Conservation (phyloP, 768 basidiomycete species). For the Sarcomyxa edulis region DNA sequence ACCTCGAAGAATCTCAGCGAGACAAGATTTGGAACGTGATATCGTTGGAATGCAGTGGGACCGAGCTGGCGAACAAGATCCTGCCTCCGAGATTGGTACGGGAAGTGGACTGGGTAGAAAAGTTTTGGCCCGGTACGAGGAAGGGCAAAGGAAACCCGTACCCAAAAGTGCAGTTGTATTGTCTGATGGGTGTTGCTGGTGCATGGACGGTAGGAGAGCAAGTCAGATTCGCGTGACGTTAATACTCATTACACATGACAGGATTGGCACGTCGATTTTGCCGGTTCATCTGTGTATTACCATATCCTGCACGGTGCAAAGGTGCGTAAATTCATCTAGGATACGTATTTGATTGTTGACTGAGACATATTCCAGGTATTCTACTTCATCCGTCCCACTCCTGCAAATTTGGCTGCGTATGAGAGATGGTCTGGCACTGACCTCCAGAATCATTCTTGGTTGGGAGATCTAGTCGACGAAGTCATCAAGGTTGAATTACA, state of each 20-base stretch:
- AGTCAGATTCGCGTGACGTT: too few species aligned
- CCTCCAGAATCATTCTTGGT: conserved; percentile 81
- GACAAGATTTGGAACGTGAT: conserved; percentile 96
- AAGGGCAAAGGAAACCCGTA: conserved; percentile 70
- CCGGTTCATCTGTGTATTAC: conserved; percentile 97
- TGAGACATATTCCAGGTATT: conserved; percentile 56
- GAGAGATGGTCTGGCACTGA: conserved; percentile 94
- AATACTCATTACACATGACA: conserved; percentile 27
- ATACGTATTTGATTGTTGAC: background rate
- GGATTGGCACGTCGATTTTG: conserved; percentile 99
- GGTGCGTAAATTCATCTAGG: conserved; percentile 35
- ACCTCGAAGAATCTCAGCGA: conserved; percentile 56
- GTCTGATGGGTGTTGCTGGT: conserved; percentile 90
- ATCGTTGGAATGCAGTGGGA: conserved; percentile 89
- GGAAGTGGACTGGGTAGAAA: conserved; percentile 96
- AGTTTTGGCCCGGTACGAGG: conserved; percentile 82
- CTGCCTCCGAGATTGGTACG: conserved; percentile 79
- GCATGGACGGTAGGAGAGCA: conserved; percentile 91
- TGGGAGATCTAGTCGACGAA: conserved; percentile 89
- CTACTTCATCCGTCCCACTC: conserved; percentile 90
- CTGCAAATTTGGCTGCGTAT: conserved; percentile 82
- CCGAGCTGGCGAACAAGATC: conserved; percentile 71
- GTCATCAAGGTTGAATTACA: conserved; percentile 79
- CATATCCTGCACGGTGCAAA: conserved; percentile 85
- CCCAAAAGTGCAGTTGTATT: conserved; percentile 95